Conservation (phyloP, 164 flowering plant species). For the Annona squamosa region DNA sequence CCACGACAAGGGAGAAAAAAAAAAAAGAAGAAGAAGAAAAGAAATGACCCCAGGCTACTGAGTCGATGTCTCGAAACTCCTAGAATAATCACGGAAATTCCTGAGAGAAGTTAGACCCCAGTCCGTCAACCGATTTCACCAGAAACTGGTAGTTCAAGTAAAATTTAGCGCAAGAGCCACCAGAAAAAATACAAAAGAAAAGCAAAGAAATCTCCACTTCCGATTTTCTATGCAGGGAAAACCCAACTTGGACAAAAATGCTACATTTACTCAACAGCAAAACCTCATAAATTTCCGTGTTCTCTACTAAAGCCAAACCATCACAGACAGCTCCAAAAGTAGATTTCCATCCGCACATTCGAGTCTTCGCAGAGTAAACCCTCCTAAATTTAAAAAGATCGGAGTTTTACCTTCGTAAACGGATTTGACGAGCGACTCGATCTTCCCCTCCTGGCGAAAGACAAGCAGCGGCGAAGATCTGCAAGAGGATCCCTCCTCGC, state of each 20-base stretch:
- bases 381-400: not conserved
- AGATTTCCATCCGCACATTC: not conserved
- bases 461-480: conserved; percentile 45
- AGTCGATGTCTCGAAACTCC: too few species aligned
- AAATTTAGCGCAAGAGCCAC: not conserved
- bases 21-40: too few species aligned
- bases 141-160: too few species aligned
- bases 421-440: conserved; percentile 84
- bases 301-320: not conserved
- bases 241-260: not conserved
- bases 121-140: too few species aligned
- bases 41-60: too few species aligned
- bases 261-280: not conserved
- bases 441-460: conserved; percentile 87
- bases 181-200: not conserved
- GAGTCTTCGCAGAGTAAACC: not conserved
- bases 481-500: not conserved
- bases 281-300: not conserved
- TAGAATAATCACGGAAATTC: too few species aligned
- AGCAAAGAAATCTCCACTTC: not conserved
- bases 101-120: too few species aligned
- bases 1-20: too few species aligned
- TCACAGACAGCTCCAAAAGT: not conserved
- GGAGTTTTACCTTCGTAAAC: conserved; percentile 54
- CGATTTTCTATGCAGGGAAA: not conserved